A percentile compares a stretch with the other conserved stretches of the same genome.
These are phyloP conservation scores for Chalciporus chontae DNA, from an alignment of 768 basidiomycete genomes.

Conservation along the genomic window DNA sequence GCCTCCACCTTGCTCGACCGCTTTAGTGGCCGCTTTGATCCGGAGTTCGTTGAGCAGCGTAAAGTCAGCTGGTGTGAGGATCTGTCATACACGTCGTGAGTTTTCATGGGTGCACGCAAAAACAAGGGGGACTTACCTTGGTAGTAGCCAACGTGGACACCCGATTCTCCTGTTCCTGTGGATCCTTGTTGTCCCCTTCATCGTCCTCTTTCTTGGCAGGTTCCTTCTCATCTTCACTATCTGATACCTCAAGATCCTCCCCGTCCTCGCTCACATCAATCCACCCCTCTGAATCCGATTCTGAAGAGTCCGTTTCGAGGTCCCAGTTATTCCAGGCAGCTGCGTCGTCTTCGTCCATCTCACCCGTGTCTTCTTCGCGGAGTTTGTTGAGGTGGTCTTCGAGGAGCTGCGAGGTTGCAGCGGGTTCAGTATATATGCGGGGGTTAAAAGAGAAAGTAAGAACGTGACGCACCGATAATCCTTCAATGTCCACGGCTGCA, in stretches of 20 bases:
- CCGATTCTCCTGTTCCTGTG: conserved; percentile 33
- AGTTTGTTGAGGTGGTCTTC: conserved; percentile 81
- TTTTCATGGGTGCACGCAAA: too few species aligned
- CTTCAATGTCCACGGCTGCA: conserved; percentile 84
- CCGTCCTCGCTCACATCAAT: conserved; percentile 71
- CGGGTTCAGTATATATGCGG: neutral
- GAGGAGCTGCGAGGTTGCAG: conserved; percentile 53
- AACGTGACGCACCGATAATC: conserved; percentile 63
- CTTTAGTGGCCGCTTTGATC: conserved; percentile 69
- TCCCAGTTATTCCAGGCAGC: conserved; percentile 90
- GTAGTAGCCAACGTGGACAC: conserved; percentile 74
- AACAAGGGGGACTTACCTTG: conserved; percentile 46
- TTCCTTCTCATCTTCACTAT: conserved; percentile 73
- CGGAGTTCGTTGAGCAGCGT: conserved; percentile 86
- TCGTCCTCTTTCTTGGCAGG: conserved; percentile 5
- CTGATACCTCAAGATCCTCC: conserved; percentile 70
- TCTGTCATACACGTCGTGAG: conserved; percentile 43
- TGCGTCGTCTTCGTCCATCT: conserved; percentile 61
- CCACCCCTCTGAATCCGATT: conserved; percentile 69
- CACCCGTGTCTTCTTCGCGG: conserved; percentile 55
- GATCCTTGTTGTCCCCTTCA: conserved; percentile 12
- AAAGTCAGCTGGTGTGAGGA: conserved; percentile 96
- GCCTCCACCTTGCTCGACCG: conserved; percentile 67
- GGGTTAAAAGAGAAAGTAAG: neutral
- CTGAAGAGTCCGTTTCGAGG: conserved; percentile 66